Evolutionary conservation across 345 rosid species (phyloP).

Genomic region (Lepidium africanum): DNA sequence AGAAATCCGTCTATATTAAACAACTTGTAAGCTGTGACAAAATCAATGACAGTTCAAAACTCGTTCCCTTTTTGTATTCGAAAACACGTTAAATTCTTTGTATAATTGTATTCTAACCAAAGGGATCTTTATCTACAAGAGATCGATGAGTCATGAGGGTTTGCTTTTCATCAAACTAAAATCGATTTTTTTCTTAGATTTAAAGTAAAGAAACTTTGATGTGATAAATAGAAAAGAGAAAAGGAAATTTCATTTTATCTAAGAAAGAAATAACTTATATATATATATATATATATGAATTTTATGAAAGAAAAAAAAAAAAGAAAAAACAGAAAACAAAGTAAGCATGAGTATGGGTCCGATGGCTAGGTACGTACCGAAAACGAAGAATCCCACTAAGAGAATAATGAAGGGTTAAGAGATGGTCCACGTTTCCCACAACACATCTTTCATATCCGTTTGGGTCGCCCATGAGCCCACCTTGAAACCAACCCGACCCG

Average conservation of each 20-base stretch:
- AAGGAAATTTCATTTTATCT: constrained; percentile 14
- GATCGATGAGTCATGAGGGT: background rate
- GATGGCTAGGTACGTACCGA: constrained; percentile 18
- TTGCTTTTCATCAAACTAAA: constrained; percentile 18
- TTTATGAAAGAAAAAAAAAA: background rate
- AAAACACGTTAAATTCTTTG: background rate
- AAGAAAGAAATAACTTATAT: background rate
- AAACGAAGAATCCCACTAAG: constrained; percentile 21
- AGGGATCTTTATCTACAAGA: background rate
- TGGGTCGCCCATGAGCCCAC: constrained; percentile 16
- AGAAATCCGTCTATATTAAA: background rate
- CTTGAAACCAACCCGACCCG: constrained; percentile 19
- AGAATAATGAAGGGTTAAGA: constrained; percentile 19
- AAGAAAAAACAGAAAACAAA: constrained; percentile 14
- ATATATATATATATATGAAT: background rate
- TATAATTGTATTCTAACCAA: no score
- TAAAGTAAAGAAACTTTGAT: constrained; percentile 15
- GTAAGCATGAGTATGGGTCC: constrained; percentile 28
- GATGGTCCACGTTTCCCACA: constrained; percentile 19
- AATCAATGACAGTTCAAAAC: background rate
- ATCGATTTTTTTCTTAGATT: background rate
- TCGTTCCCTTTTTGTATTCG: background rate
- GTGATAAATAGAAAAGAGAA: constrained; percentile 1
- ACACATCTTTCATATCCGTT: background rate
- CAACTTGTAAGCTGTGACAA: background rate